Evolutionary conservation across 495 filamentous ascomycete genomes (phyloP).

Genomic region (Penicillium simplicissimum): DNA sequence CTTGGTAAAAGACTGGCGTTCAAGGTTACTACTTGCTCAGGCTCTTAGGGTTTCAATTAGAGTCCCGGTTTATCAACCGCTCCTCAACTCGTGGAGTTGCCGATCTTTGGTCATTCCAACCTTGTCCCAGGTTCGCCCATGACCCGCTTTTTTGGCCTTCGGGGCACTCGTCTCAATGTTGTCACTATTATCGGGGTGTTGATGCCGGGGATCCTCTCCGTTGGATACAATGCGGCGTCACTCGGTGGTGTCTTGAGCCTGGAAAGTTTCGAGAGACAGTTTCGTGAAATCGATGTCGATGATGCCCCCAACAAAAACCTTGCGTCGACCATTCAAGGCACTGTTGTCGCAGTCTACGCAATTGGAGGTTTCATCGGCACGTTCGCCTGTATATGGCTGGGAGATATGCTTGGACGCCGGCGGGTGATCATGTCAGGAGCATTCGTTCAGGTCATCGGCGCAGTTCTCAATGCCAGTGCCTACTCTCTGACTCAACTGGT

Average conservation of each 20-base stretch:
- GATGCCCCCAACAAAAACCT: conserved; percentile 12
- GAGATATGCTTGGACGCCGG: conserved; percentile 57
- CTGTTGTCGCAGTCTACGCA: conserved; percentile 59
- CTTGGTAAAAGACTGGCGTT: background rate
- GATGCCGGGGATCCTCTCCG: conserved; percentile 28
- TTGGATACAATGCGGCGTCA: conserved; percentile 28
- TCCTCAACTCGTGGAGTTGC: conserved; percentile 12
- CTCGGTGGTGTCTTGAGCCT: conserved; percentile 28
- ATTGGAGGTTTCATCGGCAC: conserved; percentile 60
- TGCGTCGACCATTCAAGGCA: conserved; percentile 26
- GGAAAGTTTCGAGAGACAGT: conserved; percentile 19
- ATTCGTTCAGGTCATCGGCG: conserved; percentile 55
- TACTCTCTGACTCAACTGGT: conserved; percentile 57
- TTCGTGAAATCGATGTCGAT: conserved; percentile 25
- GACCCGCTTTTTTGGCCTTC: conserved; percentile 28
- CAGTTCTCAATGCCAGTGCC: conserved; percentile 55
- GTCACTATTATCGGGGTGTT: conserved; percentile 27
- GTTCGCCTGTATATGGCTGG: conserved; percentile 52
- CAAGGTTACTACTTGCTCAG: background rate
- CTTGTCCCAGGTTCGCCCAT: conserved; percentile 4
- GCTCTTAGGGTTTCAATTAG: conserved; percentile 12
- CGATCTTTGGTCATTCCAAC: conserved; percentile 6
- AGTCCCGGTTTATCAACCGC: conserved; percentile 20
- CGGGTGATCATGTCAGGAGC: conserved; percentile 55
- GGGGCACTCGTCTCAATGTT: conserved; percentile 30